A percentile compares a stretch with the other conserved stretches of the same genome.
phyloP scores from a whole-genome alignment of 495 filamentous ascomycete species.

The Trichocladium uniseriatum region DNA sequence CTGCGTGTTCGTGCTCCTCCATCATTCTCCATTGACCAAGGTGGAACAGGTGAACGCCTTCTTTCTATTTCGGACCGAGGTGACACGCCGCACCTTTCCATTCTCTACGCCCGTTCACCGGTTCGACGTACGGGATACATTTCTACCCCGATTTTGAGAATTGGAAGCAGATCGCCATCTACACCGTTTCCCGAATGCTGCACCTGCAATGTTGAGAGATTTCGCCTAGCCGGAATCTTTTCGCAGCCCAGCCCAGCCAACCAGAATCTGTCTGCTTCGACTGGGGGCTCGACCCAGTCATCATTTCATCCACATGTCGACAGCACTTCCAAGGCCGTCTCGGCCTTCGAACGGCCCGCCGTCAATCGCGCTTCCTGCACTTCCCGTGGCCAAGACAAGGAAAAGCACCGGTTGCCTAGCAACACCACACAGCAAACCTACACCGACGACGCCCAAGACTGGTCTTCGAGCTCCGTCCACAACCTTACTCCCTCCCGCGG shows the following conservation, averaged over 20 bases:
- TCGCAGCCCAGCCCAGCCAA: constrained; percentile 2
- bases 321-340: constrained; percentile 54
- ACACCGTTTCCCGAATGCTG: not conserved
- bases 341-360: constrained; percentile 55
- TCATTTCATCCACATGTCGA: constrained; percentile 41
- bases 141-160: not conserved
- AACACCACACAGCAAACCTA: constrained; percentile 38
- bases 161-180: not conserved
- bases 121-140: too few species aligned
- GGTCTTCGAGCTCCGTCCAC: constrained; percentile 56
- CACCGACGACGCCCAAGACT: constrained; percentile 44
- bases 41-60: too few species aligned
- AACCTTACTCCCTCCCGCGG: constrained; percentile 32
- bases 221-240: not conserved
- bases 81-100: too few species aligned
- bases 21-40: too few species aligned
- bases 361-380: constrained; percentile 54
- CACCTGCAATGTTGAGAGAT: not conserved
- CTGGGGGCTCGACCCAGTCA: not conserved
- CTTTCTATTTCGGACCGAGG: too few species aligned
- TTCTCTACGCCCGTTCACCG: too few species aligned
- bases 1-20: too few species aligned
- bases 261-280: not conserved
- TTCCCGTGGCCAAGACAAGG: constrained; percentile 62
- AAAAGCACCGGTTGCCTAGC: constrained; percentile 47